Conservation (phyloP, 805 yeast species). For the Vanderwaltozyma tropicalis region DNA sequence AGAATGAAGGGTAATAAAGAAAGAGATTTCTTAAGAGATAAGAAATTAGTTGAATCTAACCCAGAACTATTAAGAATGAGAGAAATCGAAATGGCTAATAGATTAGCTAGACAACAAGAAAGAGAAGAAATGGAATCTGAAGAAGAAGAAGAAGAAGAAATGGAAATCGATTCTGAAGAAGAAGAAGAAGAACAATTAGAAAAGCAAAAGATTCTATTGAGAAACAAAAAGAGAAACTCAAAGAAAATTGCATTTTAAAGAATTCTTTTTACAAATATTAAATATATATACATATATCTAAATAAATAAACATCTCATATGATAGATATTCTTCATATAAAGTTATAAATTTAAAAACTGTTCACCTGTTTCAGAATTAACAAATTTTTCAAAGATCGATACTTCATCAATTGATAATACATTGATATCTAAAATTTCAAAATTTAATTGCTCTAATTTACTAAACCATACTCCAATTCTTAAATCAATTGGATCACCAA, state of each 20-base stretch:
- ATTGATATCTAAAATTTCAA: slow-evolving; percentile 11
- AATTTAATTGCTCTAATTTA: neutral
- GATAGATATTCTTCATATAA: too few species aligned
- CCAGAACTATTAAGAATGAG: slow-evolving; percentile 87
- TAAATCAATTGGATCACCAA: slow-evolving; percentile 12
- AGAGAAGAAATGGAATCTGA: slow-evolving; percentile 41
- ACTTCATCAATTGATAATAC: slow-evolving; percentile 2
- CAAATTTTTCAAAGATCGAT: neutral
- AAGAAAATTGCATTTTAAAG: slow-evolving; percentile 32
- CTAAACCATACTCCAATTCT: slow-evolving; percentile 6
- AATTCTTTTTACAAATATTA: slow-evolving; percentile 1
- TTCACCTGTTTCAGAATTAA: slow-evolving; percentile 1
- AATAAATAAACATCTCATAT: too few species aligned
- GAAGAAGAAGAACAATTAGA: slow-evolving; percentile 39
- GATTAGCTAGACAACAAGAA: slow-evolving; percentile 59
- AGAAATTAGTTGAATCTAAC: slow-evolving; percentile 76
- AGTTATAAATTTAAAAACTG: slow-evolving; percentile 1
- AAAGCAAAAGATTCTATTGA: slow-evolving; percentile 52
- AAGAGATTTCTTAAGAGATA: slow-evolving; percentile 72
- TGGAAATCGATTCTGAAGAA: slow-evolving; percentile 41
- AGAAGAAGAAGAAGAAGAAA: slow-evolving; percentile 38
- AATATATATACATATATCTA: neutral
- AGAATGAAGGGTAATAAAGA: slow-evolving; percentile 98
- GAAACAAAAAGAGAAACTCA: slow-evolving; percentile 36
- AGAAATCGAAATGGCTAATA: slow-evolving; percentile 80